Base-by-base conservation (phyloP, 2,329 filamentous ascomycete species). In the Phaeosphaeriaceae sp. region DNA sequence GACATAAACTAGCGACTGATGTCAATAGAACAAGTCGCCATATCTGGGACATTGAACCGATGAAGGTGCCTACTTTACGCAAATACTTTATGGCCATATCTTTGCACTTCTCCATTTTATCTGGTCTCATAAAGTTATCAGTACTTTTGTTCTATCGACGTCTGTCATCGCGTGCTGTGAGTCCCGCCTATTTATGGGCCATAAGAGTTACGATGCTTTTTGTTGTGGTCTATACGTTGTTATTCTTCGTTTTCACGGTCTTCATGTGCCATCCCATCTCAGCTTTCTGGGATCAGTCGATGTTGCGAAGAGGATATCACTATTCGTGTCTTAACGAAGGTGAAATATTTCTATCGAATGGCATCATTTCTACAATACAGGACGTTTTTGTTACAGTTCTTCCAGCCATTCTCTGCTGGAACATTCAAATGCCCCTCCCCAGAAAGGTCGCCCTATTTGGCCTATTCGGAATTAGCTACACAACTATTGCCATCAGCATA, bases 91-190 rank as follows among this genome's bases (percentile, higher is more conserved):
- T 67, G 3, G 30, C 42, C 4, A 53, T 66, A 17, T 58, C 63
- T 32, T 13, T 49, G 9, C 23, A 61, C 5, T 67, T 64, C 30
- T 40, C 52, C 11, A 6, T 56, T 3, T 32, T 50, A 0, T 39
- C 52, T 6, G 54, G 61, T 1, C 43, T 63, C 3, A 56, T 66
- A 28, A 67, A 66, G 37, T 44, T 63, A 8, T 64, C 61, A 16
- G 64, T 66, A 11, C 49, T 67, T 3, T 54, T 58, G 17, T 63
- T 63, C 52, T 62, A 60, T 42, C 56, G 56, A 5, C 58, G 60
- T 11, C 48, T 65, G 5, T 53, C 55, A 16, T 33, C 48, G 1
- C 43, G 56, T 15, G 40, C 42, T 17, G 45, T 60, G 9, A 51
- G 58, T 2, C 42, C 38, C 3, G 26, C 23, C 11, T 65, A 62